phyloP scores from a whole-genome alignment of 1,139 yeast species.

The Debaryomycetaceae sp. region DNA sequence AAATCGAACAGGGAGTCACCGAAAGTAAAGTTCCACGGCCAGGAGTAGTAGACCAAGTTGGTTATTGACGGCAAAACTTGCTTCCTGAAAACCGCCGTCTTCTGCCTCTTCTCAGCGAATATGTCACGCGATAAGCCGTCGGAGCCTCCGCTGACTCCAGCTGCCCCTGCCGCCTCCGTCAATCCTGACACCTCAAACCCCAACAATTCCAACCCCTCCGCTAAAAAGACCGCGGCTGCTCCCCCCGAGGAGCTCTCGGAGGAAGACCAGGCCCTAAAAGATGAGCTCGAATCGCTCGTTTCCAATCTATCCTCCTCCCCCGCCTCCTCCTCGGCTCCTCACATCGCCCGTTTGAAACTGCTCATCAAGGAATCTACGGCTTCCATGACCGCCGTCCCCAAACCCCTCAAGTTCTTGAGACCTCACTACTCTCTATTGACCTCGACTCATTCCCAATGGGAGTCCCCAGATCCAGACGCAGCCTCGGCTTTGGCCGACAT shows the following conservation, averaged over 20 bases:
- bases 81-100: no score
- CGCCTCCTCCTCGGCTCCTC: constrained; percentile 33
- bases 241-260: constrained; percentile 92
- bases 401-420: constrained; percentile 89
- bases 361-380: constrained; percentile 88
- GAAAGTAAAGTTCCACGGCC: no score
- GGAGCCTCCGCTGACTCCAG: no score
- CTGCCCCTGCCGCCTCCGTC: no score
- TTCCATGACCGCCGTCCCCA: constrained; percentile 99
- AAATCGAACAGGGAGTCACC: no score
- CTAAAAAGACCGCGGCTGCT: no score
- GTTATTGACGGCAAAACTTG: no score
- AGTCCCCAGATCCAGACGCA: constrained; percentile 14
- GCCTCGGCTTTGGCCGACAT: constrained; percentile 55
- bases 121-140: no score
- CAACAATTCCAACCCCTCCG: no score
- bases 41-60: no score
- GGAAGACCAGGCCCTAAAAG: constrained; percentile 84
- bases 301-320: constrained; percentile 48
- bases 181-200: no score
- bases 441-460: constrained; percentile 61
- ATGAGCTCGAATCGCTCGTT: constrained; percentile 78
- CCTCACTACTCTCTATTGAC: constrained; percentile 70
- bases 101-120: no score
- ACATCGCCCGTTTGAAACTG: constrained; percentile 54